Evolutionary conservation across 106 monocot genomes (phyloP).

Genomic region (Acanthochlamys bracteata): DNA sequence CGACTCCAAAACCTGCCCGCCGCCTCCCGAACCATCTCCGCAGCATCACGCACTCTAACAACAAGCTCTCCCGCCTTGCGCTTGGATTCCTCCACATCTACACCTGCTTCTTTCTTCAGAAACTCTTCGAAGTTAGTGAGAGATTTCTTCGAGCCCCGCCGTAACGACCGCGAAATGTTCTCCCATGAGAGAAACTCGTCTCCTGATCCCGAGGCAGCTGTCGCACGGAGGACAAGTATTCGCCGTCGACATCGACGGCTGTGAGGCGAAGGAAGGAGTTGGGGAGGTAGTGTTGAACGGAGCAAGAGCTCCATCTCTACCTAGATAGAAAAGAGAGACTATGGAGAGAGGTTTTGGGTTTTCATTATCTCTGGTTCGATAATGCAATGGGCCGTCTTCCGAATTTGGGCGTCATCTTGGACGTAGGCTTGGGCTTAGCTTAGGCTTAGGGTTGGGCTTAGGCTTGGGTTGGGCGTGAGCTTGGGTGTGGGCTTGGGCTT

Average conservation of each 20-base stretch:
- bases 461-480: no score
- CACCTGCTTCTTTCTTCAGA: slow-evolving; percentile 47
- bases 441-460: no score
- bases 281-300: background rate
- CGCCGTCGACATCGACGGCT: background rate
- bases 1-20: slow-evolving; percentile 27
- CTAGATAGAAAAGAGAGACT: background rate
- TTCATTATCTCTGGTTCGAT: no score
- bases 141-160: slow-evolving; percentile 42
- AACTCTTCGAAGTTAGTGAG: slow-evolving; percentile 21
- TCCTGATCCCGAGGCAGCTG: slow-evolving; percentile 16
- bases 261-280: slow-evolving; percentile 1
- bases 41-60: slow-evolving; percentile 1
- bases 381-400: no score
- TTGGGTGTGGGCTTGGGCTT: no score
- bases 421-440: no score
- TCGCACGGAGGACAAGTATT: slow-evolving; percentile 16
- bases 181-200: slow-evolving; percentile 35
- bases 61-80: slow-evolving; percentile 13
- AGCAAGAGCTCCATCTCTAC: slow-evolving; percentile 1
- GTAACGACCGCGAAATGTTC: slow-evolving; percentile 28
- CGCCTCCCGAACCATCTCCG: slow-evolving; percentile 15
- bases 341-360: background rate
- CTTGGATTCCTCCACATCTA: slow-evolving; percentile 28
- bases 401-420: no score